Conservation (phyloP, 1,284 basidiomycete species). For the Pseudozyma thailandica region DNA sequence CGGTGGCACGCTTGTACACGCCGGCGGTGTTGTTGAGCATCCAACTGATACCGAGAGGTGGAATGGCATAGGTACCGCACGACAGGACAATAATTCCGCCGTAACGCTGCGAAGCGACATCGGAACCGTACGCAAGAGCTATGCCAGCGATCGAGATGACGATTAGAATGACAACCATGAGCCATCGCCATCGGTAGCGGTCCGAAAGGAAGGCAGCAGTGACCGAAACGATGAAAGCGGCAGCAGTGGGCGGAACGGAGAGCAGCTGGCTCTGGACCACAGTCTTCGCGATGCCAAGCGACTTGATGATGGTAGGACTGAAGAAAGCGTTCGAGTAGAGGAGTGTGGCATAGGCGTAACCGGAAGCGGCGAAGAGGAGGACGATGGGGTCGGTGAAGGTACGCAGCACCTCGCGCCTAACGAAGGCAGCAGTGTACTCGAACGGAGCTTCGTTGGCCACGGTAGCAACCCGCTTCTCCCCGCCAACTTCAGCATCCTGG, state of each 20-base stretch:
- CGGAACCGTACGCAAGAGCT: conserved; percentile 48
- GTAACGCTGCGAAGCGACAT: conserved; percentile 37
- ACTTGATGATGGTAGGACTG: conserved; percentile 59
- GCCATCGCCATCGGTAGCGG: conserved; percentile 47
- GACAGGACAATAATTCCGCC: conserved; percentile 58
- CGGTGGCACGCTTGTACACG: conserved; percentile 59
- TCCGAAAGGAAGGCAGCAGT: conserved; percentile 56
- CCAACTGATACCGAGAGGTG: conserved; percentile 50
- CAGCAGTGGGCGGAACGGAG: conserved; percentile 56
- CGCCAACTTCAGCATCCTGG: conserved; percentile 8
- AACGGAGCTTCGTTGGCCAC: conserved; percentile 16
- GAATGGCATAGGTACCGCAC: conserved; percentile 49
- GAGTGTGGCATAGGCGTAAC: conserved; percentile 50
- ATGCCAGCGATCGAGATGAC: conserved; percentile 52
- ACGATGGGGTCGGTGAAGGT: conserved; percentile 53
- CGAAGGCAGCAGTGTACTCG: conserved; percentile 37
- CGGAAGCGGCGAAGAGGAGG: conserved; percentile 40
- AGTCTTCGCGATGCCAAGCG: conserved; percentile 41
- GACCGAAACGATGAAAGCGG: conserved; percentile 55
- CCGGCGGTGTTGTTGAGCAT: conserved; percentile 52
- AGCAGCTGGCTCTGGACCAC: conserved; percentile 55
- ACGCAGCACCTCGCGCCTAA: conserved; percentile 47
- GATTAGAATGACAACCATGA: conserved; percentile 37
- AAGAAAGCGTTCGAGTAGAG: conserved; percentile 61
- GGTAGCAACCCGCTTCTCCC: conserved; percentile 28